Conservation (phyloP, 495 filamentous ascomycete genomes). For the Paragyromitra xinjiangensis region DNA sequence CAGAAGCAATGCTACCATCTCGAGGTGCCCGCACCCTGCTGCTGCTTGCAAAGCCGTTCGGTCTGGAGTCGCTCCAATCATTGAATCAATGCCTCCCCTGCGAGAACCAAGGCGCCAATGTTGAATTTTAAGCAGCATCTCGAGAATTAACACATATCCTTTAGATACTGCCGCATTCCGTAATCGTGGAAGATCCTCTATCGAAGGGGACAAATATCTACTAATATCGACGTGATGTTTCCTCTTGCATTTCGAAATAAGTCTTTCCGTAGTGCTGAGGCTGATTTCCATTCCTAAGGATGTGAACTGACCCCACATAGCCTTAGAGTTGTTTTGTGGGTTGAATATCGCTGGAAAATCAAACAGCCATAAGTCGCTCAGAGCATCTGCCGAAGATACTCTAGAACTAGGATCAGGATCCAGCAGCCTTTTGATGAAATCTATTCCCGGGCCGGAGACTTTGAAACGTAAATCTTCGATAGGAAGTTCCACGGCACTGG, state of each 20-base stretch:
- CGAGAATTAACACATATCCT: neutral
- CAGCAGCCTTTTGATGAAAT: constrained; percentile 1
- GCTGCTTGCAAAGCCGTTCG: constrained; percentile 2
- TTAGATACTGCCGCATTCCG: neutral
- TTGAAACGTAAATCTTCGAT: neutral
- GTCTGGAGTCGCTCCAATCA: neutral
- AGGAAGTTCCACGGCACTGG: neutral
- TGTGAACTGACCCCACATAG: neutral
- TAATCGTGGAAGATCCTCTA: neutral
- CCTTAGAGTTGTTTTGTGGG: neutral
- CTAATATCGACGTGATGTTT: neutral
- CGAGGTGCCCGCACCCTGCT: neutral
- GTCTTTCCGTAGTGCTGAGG: neutral
- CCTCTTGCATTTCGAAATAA: neutral
- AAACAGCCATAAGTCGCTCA: neutral
- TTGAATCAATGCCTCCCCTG: neutral
- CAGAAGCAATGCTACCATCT: neutral
- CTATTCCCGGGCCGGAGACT: neutral
- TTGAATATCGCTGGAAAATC: neutral
- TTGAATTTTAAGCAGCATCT: neutral
- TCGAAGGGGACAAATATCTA: neutral
- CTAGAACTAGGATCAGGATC: neutral
- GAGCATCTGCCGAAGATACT: neutral
- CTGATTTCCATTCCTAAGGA: neutral
- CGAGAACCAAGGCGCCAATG: neutral